A percentile compares a stretch with the other conserved stretches of the same genome.
Evolutionary conservation across 2,329 filamentous ascomycete genomes (phyloP).

Genomic region (Alternaria metachromatica): DNA sequence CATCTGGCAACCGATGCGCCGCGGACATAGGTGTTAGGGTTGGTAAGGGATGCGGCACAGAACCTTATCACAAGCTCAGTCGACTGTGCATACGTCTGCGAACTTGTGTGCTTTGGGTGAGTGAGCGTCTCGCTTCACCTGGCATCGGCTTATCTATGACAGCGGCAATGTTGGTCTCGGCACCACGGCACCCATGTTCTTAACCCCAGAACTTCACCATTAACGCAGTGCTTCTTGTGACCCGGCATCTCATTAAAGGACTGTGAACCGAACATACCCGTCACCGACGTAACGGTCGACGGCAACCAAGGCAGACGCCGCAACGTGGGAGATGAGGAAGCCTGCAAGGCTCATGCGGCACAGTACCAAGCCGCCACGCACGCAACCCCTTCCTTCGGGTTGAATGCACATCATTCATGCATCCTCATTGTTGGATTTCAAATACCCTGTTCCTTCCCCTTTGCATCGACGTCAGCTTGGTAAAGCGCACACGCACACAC

Average conservation of each 20-base stretch:
- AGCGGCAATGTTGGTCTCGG: background rate
- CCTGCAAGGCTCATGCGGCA: background rate
- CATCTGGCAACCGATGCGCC: constrained; percentile 1
- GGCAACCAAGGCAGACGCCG: background rate
- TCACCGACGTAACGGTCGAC: background rate
- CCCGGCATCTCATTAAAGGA: background rate
- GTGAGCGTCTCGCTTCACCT: background rate
- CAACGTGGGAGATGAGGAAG: background rate
- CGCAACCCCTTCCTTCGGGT: background rate
- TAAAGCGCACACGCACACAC: background rate
- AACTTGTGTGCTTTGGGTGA: background rate
- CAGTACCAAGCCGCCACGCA: background rate
- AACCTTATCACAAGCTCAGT: background rate
- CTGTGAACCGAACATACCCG: background rate
- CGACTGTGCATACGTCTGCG: background rate
- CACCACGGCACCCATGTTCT: background rate
- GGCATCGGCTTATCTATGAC: background rate
- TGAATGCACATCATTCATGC: background rate
- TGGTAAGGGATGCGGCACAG: background rate
- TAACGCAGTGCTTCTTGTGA: background rate
- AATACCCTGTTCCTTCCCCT: background rate
- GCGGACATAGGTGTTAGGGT: background rate
- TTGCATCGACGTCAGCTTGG: background rate
- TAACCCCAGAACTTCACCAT: background rate
- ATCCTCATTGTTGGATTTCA: background rate